phyloP scores from a whole-genome alignment of 805 yeast genomes.

The Zygosaccharomyces siamensis region DNA sequence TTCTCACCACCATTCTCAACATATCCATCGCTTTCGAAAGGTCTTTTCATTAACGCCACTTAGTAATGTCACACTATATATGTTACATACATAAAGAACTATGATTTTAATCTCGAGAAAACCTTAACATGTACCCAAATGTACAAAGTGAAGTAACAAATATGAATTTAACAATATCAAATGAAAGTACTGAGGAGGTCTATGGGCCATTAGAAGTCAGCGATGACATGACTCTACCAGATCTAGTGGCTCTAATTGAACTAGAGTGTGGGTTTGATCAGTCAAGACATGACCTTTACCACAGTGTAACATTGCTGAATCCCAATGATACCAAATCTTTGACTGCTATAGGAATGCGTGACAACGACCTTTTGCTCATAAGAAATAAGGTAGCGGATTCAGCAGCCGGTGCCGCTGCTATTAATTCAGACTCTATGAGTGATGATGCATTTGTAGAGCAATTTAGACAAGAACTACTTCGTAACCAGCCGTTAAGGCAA shows the following conservation, averaged over 20 bases:
- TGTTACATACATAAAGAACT: not conserved
- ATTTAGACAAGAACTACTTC: slow-evolving; percentile 45
- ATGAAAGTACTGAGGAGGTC: slow-evolving; percentile 46
- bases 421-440: slow-evolving; percentile 5
- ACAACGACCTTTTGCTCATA: slow-evolving; percentile 54
- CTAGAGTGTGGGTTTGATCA: slow-evolving; percentile 58
- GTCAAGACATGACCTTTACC: slow-evolving; percentile 44
- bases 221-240: slow-evolving; percentile 56
- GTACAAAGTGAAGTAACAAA: not conserved
- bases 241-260: slow-evolving; percentile 67
- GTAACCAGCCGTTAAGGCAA: slow-evolving; percentile 38
- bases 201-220: slow-evolving; percentile 55
- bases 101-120: not conserved
- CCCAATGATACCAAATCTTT: slow-evolving; percentile 37
- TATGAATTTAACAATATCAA: slow-evolving; percentile 49
- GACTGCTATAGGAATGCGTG: slow-evolving; percentile 43
- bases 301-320: slow-evolving; percentile 42
- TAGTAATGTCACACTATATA: not conserved
- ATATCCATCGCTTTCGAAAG: slow-evolving; percentile 4
- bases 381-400: slow-evolving; percentile 24
- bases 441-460: slow-evolving; percentile 39
- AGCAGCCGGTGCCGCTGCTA: not conserved
- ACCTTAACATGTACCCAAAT: not conserved
- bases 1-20: slow-evolving; percentile 3
- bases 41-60: slow-evolving; percentile 9